Evolutionary conservation across 2,329 filamentous ascomycete species (phyloP), one percentile per base, ranked within the genome.

Genomic region (Aureobasidium sp.): DNA sequence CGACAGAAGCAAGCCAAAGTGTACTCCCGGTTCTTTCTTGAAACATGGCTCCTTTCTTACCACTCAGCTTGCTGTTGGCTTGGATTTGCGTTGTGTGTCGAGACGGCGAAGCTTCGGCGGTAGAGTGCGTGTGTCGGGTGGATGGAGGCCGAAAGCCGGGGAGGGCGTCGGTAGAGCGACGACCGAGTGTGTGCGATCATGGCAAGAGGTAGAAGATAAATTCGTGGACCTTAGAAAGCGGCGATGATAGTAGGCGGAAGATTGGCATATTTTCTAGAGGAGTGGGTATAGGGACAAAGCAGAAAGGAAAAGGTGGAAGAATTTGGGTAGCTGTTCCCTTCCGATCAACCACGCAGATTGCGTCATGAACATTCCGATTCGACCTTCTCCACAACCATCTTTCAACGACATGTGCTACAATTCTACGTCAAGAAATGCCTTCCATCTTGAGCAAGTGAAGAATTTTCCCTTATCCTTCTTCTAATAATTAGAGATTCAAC

Each of bases 341-440:
- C 20, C 43, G 36, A 55, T 39, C 26, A 39, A 15, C 15, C 36
- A 41, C 24, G 36, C 36, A 17, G 36, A 55, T 55, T 43, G 51
- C 51, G 51, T 55, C 51, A 55, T 55, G 34, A 52, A 52, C 50
- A 52, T 52, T 39, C 50, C 34, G 10, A n/a, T 39, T 13, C 32
- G n/a, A 52, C 50, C 34, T 52, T 37, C 50, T 52, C 29, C 50
- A 34, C 32, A 52, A 52, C 32, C 50, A 37, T 37, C 32, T 39
- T 52, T n/a, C 20, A 15, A 52, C 50, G 34, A 52, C 50, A 34
- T 32, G 5, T 17, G 9, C 13, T 47, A 26, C 24, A 47, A 8
- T 17, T 26, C 26, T 47, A 6, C 12, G 15, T 29, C 2, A 2
- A 7, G 27, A 32, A 32, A 32, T 8, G 29, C 29, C 29, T 32